Percentiles rank a stretch among this genome's conserved stretches.
Evolutionary conservation across 768 basidiomycete genomes (phyloP).

Genomic region (Suillus subluteus): DNA sequence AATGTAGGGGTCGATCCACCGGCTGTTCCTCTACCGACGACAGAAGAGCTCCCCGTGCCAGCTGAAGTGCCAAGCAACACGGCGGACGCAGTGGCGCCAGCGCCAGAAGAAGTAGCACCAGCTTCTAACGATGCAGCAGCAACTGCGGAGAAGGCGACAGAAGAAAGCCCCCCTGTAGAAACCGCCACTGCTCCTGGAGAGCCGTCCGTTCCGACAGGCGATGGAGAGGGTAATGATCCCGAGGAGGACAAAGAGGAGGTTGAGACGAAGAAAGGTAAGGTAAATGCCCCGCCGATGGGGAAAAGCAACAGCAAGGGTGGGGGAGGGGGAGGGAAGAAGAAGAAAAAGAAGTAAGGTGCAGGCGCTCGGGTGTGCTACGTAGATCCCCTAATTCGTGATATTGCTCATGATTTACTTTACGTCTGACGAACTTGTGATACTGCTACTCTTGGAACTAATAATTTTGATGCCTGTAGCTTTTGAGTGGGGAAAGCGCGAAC

Average conservation of each 20-base stretch:
- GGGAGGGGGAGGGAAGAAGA: conserved; percentile 5
- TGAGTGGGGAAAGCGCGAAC: not conserved
- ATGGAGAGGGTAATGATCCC: conserved; percentile 10
- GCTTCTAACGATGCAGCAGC: not conserved
- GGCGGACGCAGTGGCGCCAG: not conserved
- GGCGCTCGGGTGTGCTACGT: not conserved
- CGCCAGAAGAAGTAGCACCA: not conserved
- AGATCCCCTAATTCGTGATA: not conserved
- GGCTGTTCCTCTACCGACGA: not conserved
- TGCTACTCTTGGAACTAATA: conserved; percentile 1
- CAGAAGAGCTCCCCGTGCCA: not conserved
- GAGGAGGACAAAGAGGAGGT: conserved; percentile 4
- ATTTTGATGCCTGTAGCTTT: not conserved
- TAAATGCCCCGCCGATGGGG: not conserved
- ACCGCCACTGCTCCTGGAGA: conserved; percentile 8
- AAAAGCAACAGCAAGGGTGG: conserved; percentile 9
- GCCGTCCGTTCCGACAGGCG: not conserved
- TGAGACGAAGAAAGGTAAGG: conserved; percentile 6
- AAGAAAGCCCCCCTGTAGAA: not conserved
- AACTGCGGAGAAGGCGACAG: not conserved
- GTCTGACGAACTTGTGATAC: not conserved
- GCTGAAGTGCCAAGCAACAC: not conserved
- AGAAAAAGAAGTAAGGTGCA: conserved; percentile 21
- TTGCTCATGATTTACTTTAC: conserved; percentile 6
- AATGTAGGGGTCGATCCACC: not conserved